Conservation (phyloP, 179 eudicot genomes). For the Beta lomatogona region DNA sequence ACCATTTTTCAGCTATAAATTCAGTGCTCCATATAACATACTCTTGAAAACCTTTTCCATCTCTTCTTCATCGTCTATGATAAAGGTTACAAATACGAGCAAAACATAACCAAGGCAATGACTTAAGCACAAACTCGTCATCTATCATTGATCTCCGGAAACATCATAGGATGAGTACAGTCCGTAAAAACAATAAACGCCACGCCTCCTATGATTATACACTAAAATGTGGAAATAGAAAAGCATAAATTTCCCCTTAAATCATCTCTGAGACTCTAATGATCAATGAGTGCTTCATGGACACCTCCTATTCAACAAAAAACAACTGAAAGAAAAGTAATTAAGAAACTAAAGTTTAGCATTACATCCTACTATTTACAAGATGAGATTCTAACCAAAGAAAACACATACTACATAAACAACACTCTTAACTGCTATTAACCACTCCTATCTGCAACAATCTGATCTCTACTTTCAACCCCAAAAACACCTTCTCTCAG, state of each 20-base stretch:
- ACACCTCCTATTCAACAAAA: too few species aligned
- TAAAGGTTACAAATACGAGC: neutral
- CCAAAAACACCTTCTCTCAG: constrained; percentile 73
- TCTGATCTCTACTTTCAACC: constrained; percentile 29
- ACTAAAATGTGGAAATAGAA: neutral
- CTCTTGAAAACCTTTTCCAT: neutral
- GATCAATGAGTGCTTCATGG: too few species aligned
- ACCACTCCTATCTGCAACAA: neutral
- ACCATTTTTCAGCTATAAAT: neutral
- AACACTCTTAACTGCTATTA: neutral
- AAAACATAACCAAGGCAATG: neutral
- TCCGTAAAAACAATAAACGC: neutral
- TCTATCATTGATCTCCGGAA: neutral
- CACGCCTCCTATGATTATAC: neutral
- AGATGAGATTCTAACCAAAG: neutral
- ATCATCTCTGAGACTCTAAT: neutral
- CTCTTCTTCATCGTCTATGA: neutral
- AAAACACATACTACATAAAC: neutral
- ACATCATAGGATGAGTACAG: neutral
- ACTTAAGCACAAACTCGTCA: neutral
- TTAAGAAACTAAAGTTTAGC: neutral
- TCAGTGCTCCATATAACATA: neutral
- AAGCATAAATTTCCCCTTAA: neutral
- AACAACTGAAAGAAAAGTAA: too few species aligned
- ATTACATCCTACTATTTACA: neutral